Base-by-base conservation (phyloP, 1,284 basidiomycete genomes). In the Schizopora paradoxa region DNA sequence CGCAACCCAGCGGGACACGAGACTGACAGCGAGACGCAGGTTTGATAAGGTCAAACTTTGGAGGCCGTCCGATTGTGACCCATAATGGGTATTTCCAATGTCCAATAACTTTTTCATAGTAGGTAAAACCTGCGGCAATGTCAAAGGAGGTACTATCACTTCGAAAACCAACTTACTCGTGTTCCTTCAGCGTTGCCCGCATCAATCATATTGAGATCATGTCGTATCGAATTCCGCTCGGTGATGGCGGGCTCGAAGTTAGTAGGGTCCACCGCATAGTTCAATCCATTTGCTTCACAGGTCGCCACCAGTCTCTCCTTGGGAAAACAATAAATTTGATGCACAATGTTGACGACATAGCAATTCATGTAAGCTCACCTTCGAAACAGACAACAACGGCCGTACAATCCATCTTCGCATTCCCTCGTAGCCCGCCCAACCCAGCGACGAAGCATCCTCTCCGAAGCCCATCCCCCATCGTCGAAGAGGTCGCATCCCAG, bases 271-370 rank as follows among this genome's bases (percentile, higher is more conserved):
- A 66, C 65, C 29, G 82, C 69, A 59, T 82, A 90, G 43, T 72
- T 65, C 13, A 89, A 59, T 1, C 62, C 57, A 50, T 85, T 66
- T 6, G 65, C 74, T 42, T 79, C 71, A 51, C 86, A 89, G 0
- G 86, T 90, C 5, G 81, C 81, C 2, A 89, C 62, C 21, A 89
- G 73, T 49, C 85, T 77, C 44, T 82, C 79, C 87, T 90, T 41
- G n/a, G n/a, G 8, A 34, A 26, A 41, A 40, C 40, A 11, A 36
- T 29, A 16, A 48, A 8, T 42, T 31, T 42, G 32, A 19, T 25
- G 1, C 13, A 18, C 2, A 3, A n/a, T 18, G 39, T 32, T 14
- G 8, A 18, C 19, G 7, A 28, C 10, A 29, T n/a, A n/a, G n/a
- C n/a, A n/a, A n/a, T n/a, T n/a, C n/a, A n/a, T n/a, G n/a, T n/a